Conservation (phyloP, 2,329 filamentous ascomycete genomes). For the Diaporthe sp. region DNA sequence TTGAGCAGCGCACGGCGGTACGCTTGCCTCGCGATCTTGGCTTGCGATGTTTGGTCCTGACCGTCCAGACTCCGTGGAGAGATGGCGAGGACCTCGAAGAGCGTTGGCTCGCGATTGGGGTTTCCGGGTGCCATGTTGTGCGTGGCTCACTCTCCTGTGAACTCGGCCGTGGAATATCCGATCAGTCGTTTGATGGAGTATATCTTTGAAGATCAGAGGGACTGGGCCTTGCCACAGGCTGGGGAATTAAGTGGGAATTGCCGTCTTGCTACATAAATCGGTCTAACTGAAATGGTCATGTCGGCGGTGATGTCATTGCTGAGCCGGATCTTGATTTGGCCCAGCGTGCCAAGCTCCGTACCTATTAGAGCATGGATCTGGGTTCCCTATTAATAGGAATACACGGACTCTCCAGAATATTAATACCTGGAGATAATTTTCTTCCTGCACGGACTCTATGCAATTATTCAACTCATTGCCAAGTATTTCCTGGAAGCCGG, state of each 20-base stretch:
- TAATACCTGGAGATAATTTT: neutral
- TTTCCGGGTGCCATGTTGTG: conserved; percentile 13
- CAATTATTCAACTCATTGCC: neutral
- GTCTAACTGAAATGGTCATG: neutral
- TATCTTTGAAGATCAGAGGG: neutral
- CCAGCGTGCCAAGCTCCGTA: neutral
- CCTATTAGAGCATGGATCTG: neutral
- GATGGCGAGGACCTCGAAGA: conserved; percentile 62
- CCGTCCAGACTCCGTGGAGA: conserved; percentile 53
- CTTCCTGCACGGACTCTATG: no score
- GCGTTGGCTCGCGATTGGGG: conserved; percentile 50
- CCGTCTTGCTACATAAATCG: neutral
- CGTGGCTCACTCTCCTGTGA: no score
- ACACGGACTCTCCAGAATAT: neutral
- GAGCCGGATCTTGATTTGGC: conserved; percentile 3
- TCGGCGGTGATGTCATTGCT: conserved; percentile 27
- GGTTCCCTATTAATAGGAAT: neutral
- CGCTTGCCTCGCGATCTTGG: conserved; percentile 56
- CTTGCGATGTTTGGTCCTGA: conserved; percentile 51
- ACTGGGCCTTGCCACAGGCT: neutral
- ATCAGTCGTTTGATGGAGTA: neutral
- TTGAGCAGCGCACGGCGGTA: conserved; percentile 62
- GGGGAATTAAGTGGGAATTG: neutral
- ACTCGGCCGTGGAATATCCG: neutral
- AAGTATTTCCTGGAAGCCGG: neutral